Evolutionary conservation across 2,329 filamentous ascomycete species (phyloP).

Genomic region (Akanthomyces muscarius): DNA sequence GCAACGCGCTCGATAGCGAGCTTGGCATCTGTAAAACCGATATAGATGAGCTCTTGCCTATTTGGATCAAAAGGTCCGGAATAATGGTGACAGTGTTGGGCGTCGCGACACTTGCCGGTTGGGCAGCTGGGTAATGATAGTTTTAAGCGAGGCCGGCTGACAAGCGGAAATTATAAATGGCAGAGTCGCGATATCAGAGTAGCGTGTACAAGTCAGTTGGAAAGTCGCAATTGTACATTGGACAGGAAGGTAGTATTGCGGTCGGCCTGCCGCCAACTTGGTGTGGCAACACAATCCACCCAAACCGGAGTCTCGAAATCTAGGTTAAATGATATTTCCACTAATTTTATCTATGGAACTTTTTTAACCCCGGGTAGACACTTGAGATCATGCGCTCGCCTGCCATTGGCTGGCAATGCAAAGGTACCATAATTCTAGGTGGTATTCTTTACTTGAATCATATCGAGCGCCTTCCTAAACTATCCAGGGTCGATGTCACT

Average conservation of each 20-base stretch:
- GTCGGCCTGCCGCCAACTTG: background rate
- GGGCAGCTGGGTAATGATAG: background rate
- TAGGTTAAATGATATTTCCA: background rate
- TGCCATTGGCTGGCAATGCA: background rate
- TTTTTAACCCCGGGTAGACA: background rate
- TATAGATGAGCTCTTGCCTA: background rate
- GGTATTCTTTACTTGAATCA: background rate
- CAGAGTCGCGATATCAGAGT: background rate
- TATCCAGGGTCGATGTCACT: background rate
- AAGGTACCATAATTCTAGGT: background rate
- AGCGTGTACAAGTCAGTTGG: background rate
- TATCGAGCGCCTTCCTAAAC: background rate
- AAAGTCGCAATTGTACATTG: background rate
- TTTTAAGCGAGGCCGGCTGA: background rate
- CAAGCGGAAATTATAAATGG: background rate
- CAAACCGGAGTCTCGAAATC: background rate
- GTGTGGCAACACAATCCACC: background rate
- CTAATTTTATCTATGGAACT: background rate
- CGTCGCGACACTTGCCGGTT: background rate
- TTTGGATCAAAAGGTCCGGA: background rate
- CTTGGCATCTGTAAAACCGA: constrained; percentile 5
- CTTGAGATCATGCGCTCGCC: background rate
- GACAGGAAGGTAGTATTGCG: constrained; percentile 10
- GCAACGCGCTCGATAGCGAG: background rate
- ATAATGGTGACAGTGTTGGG: background rate